Conservation (phyloP, 306 rosid species). For the Inga leiocalycina region DNA sequence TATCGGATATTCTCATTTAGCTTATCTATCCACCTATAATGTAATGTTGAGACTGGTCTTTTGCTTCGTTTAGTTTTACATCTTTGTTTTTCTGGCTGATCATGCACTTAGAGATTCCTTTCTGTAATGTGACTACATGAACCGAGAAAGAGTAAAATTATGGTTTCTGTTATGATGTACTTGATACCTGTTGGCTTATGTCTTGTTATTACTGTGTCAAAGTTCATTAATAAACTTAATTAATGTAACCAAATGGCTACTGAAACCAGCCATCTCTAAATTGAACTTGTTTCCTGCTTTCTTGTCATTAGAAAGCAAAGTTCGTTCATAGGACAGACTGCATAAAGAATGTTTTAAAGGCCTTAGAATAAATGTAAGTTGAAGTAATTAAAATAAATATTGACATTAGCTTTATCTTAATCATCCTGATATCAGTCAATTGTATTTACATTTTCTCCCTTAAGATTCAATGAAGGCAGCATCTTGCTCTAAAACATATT, state of each 20-base stretch:
- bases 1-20: background rate
- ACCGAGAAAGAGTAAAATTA: background rate
- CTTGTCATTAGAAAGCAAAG: background rate
- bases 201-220: background rate
- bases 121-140: background rate
- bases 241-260: background rate
- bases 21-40: background rate
- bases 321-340: background rate
- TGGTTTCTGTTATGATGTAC: background rate
- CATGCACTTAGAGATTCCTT: background rate
- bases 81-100: background rate
- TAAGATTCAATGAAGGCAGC: background rate
- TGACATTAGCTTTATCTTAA: too few species aligned
- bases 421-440: background rate
- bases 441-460: background rate
- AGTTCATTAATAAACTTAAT: background rate
- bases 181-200: background rate
- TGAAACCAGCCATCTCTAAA: background rate
- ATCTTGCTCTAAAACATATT: background rate
- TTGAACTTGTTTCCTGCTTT: background rate
- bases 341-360: background rate
- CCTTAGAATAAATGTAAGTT: background rate
- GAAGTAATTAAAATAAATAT: background rate
- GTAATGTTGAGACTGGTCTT: background rate
- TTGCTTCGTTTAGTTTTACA: background rate